Conservation (phyloP, 441 rosid species). For the Eruca vesicaria region DNA sequence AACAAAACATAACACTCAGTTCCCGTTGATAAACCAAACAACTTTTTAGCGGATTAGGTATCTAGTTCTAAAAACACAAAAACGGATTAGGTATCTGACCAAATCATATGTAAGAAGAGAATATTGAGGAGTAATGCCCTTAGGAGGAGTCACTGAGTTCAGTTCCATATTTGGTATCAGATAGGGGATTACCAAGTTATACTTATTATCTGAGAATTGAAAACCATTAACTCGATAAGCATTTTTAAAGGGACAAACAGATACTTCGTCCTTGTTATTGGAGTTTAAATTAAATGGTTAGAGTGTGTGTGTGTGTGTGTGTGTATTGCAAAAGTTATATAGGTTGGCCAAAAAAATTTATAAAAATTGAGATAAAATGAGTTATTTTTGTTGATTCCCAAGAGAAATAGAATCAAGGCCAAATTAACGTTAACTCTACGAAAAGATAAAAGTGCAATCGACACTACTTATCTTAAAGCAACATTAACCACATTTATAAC, state of each 20-base stretch:
- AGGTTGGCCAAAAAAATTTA: background rate
- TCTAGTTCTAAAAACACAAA: too few species aligned
- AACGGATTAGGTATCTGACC: background rate
- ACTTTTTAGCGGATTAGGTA: background rate
- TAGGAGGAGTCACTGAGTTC: background rate
- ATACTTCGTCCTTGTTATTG: background rate
- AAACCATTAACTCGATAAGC: background rate
- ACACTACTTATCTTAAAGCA: slow-evolving; percentile 25
- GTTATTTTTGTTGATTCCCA: slow-evolving; percentile 1
- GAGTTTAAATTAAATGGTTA: background rate
- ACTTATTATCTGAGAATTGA: background rate
- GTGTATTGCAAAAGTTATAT: background rate
- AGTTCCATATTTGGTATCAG: background rate
- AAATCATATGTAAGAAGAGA: background rate
- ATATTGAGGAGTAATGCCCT: background rate
- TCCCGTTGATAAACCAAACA: background rate
- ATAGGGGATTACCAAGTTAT: too few species aligned
- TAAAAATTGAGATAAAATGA: background rate
- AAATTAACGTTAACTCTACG: slow-evolving; percentile 22
- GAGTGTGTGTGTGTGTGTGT: background rate
- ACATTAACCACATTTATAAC: slow-evolving; percentile 29
- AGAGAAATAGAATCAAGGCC: background rate
- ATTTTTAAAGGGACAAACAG: background rate
- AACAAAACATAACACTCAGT: background rate
- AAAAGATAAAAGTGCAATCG: slow-evolving; percentile 9